Percentiles rank a stretch among this genome's conserved stretches.
Evolutionary conservation across 176 grass and related monocot genomes (phyloP).

Genomic region (Saccharum spontaneum): DNA sequence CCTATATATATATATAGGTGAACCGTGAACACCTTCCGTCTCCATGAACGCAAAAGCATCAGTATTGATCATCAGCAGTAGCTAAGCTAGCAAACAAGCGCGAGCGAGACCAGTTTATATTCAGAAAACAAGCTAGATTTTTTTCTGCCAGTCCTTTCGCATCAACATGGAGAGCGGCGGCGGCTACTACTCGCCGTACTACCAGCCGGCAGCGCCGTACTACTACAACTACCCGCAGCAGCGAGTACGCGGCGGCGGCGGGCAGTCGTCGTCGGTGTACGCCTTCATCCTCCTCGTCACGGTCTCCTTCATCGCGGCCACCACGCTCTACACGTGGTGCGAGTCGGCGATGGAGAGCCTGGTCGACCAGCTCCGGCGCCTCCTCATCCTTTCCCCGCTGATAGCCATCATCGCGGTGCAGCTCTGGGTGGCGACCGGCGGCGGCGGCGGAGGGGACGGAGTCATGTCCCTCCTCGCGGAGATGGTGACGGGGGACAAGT

Average conservation of each 20-base stretch:
- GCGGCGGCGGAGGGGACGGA: background rate
- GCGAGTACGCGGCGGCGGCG: background rate
- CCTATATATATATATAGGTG: conserved; percentile 17
- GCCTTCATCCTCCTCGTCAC: conserved; percentile 62
- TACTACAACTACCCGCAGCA: conserved; percentile 38
- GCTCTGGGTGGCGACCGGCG: conserved; percentile 41
- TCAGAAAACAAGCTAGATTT: background rate
- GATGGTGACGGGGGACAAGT: background rate
- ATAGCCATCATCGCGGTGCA: conserved; percentile 70
- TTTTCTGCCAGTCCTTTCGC: background rate
- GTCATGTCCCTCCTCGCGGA: background rate
- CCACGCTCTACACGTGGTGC: conserved; percentile 54
- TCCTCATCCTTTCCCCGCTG: conserved; percentile 68
- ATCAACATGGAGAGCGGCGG: conserved; percentile 34
- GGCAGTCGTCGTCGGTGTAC: conserved; percentile 29
- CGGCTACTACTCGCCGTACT: conserved; percentile 40
- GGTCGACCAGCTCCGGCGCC: conserved; percentile 40
- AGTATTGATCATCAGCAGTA: background rate
- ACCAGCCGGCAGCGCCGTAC: conserved; percentile 38
- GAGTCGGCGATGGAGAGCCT: conserved; percentile 61
- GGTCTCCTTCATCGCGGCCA: conserved; percentile 37
- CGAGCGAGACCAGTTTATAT: background rate
- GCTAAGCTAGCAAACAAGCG: background rate
- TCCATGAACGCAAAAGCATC: conserved; percentile 3
- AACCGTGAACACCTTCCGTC: background rate